Evolutionary conservation across 345 rosid genomes (phyloP).

Genomic region (Viola odorata): DNA sequence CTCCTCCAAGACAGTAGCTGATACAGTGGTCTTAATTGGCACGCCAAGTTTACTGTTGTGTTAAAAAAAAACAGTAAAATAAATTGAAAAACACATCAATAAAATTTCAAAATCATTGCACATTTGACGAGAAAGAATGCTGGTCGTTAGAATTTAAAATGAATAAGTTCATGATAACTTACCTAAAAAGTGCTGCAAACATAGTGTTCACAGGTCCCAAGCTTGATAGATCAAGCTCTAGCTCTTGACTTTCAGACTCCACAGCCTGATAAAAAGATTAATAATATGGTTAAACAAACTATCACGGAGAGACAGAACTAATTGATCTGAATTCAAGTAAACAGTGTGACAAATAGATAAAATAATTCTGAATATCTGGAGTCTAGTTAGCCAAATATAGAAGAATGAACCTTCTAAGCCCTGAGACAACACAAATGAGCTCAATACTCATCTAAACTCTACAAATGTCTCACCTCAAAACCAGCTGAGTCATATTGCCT

Average conservation of each 20-base stretch:
- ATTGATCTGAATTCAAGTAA: background rate
- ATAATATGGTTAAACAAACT: constrained; percentile 11
- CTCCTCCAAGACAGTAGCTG: constrained; percentile 93
- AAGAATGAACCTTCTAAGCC: background rate
- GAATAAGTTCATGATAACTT: constrained; percentile 7
- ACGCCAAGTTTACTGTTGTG: constrained; percentile 85
- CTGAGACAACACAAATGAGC: background rate
- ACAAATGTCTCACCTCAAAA: constrained; percentile 67
- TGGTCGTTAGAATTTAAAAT: background rate
- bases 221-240: constrained; percentile 95
- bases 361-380: background rate
- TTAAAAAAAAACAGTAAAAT: constrained; percentile 7
- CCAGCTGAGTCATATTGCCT: constrained; percentile 90
- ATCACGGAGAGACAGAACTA: constrained; percentile 1
- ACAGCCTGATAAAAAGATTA: constrained; percentile 48
- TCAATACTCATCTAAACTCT: background rate
- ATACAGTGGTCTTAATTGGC: constrained; percentile 95
- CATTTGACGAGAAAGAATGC: background rate
- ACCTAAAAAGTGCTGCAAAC: constrained; percentile 96
- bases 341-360: background rate
- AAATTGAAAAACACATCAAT: constrained; percentile 1
- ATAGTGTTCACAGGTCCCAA: constrained; percentile 93
- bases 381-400: background rate
- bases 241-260: constrained; percentile 69
- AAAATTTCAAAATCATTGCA: constrained; percentile 3